phyloP scores from a whole-genome alignment of 495 filamentous ascomycete species.

The Sabuloglossum arenarium region DNA sequence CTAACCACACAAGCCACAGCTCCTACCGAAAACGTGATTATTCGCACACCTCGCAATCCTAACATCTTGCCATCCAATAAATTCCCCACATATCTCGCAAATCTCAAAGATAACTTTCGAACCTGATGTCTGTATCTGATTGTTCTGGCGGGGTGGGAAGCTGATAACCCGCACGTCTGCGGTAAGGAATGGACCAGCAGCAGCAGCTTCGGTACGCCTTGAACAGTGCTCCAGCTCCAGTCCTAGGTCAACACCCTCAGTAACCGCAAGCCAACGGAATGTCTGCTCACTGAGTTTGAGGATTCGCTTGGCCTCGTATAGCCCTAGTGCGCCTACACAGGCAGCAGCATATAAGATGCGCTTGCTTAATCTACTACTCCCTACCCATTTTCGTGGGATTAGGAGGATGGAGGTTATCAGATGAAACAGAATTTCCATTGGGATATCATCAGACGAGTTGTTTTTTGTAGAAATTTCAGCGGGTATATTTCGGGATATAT shows the following conservation, averaged over 20 bases:
- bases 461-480: no score
- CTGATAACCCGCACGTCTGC: not conserved
- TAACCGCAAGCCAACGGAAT: not conserved
- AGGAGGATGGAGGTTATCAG: not conserved
- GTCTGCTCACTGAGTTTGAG: conserved; percentile 1
- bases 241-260: not conserved
- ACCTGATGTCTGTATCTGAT: not conserved
- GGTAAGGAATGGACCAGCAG: not conserved
- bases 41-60: conserved; percentile 20
- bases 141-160: not conserved
- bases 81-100: conserved; percentile 27
- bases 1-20: conserved; percentile 1
- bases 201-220: not conserved
- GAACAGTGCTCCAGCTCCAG: not conserved
- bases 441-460: not conserved
- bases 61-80: conserved; percentile 18
- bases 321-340: not conserved
- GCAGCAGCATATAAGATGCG: not conserved
- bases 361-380: not conserved
- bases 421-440: not conserved
- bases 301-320: not conserved
- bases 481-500: not conserved
- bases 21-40: conserved; percentile 28
- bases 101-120: conserved; percentile 17
- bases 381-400: not conserved